Conservation (phyloP, 306 rosid genomes). For the Delonix regia region DNA sequence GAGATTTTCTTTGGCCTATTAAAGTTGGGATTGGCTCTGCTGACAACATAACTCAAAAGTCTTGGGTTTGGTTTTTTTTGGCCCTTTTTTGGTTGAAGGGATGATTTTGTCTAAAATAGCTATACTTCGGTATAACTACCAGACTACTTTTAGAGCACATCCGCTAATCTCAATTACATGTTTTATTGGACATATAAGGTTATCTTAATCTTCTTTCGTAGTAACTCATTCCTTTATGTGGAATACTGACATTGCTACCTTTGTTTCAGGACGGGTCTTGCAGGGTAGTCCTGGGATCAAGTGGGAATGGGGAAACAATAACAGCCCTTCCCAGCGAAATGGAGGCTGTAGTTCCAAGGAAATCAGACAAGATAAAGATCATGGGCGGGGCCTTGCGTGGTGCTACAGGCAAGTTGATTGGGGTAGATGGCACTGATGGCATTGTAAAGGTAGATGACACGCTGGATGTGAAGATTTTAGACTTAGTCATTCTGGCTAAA, state of each 20-base stretch:
- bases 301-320: slow-evolving; percentile 73
- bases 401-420: slow-evolving; percentile 92
- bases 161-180: neutral
- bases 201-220: neutral
- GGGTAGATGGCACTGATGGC: slow-evolving; percentile 97
- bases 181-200: neutral
- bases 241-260: slow-evolving; percentile 3
- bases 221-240: neutral
- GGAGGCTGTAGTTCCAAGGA: slow-evolving; percentile 84
- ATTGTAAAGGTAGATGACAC: slow-evolving; percentile 95
- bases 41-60: neutral
- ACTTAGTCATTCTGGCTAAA: slow-evolving; percentile 82
- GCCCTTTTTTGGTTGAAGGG: neutral
- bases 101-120: neutral
- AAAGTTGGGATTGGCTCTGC: neutral
- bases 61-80: neutral
- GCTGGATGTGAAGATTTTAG: slow-evolving; percentile 91
- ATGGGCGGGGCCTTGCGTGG: slow-evolving; percentile 90
- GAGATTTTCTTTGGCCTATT: neutral
- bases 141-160: neutral
- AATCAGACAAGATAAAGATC: slow-evolving; percentile 82
- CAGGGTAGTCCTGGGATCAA: slow-evolving; percentile 73
- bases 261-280: slow-evolving; percentile 82
- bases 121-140: neutral
- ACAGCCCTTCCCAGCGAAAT: slow-evolving; percentile 68